Conservation (phyloP, 192 early-diverging fungal species). For the Funneliformis mosseae region DNA sequence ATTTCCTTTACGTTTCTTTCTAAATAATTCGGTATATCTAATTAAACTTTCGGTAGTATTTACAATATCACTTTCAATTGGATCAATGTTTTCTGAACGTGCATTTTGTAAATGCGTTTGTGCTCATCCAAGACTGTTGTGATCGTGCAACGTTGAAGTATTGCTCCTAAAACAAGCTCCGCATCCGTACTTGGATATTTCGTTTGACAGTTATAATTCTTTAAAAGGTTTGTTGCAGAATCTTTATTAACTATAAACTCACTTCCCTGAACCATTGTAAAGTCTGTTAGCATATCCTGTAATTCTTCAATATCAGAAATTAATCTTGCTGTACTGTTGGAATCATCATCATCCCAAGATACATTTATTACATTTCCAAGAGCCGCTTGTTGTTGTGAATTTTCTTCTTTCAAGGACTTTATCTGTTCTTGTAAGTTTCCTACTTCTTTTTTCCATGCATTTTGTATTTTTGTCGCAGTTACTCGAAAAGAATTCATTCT, state of each 20-base stretch:
- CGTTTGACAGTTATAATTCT: not conserved
- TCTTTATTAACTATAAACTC: not conserved
- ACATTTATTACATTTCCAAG: not conserved
- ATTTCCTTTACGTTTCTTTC: not conserved
- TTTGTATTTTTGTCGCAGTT: too few species aligned
- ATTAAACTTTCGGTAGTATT: not conserved
- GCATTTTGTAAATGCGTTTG: not conserved
- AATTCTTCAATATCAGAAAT: not conserved
- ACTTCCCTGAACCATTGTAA: conserved; percentile 1
- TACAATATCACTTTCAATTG: not conserved
- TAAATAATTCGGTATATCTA: not conserved
- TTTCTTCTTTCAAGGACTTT: not conserved
- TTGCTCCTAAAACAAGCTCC: not conserved
- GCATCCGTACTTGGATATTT: not conserved
- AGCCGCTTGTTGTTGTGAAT: conserved; percentile 13
- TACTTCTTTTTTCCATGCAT: not conserved
- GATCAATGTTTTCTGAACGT: not conserved
- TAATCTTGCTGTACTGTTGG: not conserved
- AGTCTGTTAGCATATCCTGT: not conserved
- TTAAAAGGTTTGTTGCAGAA: not conserved
- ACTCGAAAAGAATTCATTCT: not conserved
- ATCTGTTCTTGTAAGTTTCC: not conserved
- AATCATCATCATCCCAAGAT: conserved; percentile 8
- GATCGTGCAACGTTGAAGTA: not conserved
- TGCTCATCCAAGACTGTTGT: not conserved